Conservation (phyloP, 345 rosid species). For the Populus davidiana region DNA sequence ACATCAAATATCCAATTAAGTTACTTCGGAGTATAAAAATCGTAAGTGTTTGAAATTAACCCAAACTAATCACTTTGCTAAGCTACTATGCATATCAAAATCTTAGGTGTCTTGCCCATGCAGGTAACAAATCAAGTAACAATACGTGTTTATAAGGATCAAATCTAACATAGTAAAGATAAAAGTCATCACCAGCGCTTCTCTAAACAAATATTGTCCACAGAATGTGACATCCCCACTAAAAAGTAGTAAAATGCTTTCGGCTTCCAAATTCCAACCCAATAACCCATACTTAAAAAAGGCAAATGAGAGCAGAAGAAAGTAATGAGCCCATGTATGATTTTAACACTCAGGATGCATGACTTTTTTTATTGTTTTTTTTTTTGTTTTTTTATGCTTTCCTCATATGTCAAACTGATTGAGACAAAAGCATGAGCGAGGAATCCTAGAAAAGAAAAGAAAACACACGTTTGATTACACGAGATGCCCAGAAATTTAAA, state of each 20-base stretch:
- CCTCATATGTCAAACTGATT: neutral
- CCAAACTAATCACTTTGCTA: neutral
- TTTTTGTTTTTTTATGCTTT: neutral
- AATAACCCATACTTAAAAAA: neutral
- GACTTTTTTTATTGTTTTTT: neutral
- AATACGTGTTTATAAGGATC: neutral
- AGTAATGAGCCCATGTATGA: neutral
- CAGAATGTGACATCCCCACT: neutral
- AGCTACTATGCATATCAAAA: neutral
- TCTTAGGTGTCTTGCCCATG: neutral
- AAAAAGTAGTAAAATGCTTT: neutral
- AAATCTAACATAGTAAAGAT: slow-evolving; percentile 1
- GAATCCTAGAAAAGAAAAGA: neutral
- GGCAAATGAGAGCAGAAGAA: neutral
- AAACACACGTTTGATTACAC: neutral
- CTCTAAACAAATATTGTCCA: neutral
- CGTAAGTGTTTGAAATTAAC: neutral
- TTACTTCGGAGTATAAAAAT: neutral
- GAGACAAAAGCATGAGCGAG: neutral
- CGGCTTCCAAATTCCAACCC: neutral
- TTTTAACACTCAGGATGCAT: neutral
- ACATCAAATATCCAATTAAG: neutral
- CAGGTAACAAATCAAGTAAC: neutral
- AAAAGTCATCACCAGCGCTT: neutral
- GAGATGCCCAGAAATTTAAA: neutral